These are phyloP conservation scores for Fusarium penzigii DNA, from an alignment of 2,329 filamentous ascomycete species.

Conservation along the genomic window DNA sequence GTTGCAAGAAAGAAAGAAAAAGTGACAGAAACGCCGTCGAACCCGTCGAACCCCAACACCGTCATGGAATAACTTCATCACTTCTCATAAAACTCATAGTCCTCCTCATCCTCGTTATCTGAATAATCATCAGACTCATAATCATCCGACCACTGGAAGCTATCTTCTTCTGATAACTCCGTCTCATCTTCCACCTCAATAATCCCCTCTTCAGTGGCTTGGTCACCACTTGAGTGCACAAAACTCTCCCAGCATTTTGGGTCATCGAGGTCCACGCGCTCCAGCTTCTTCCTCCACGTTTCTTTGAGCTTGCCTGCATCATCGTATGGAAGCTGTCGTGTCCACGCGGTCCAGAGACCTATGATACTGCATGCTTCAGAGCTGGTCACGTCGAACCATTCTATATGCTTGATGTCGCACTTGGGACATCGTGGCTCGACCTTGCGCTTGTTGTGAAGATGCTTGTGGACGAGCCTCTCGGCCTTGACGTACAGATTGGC, in stretches of 20 bases:
- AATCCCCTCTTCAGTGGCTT: too few species aligned
- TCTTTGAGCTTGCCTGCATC: conserved; percentile 23
- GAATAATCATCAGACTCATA: conserved; percentile 2
- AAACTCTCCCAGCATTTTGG: conserved; percentile 29
- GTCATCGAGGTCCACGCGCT: conserved; percentile 26
- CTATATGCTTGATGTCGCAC: conserved; percentile 24
- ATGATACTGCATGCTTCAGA: conserved; percentile 16
- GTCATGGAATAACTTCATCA: too few species aligned
- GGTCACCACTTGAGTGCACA: conserved; percentile 7
- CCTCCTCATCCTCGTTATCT: conserved; percentile 3
- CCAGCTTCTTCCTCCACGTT: conserved; percentile 24
- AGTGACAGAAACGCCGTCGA: too few species aligned
- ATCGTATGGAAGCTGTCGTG: conserved; percentile 29
- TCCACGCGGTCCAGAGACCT: conserved; percentile 31
- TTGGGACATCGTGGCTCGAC: conserved; percentile 25
- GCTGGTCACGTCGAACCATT: conserved; percentile 32
- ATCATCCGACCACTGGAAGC: conserved; percentile 12
- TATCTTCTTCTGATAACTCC: conserved; percentile 13
- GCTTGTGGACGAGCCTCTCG: conserved; percentile 32
- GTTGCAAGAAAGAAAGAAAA: too few species aligned
- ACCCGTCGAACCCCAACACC: too few species aligned
- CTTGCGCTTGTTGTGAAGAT: conserved; percentile 28
- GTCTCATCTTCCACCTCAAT: conserved; percentile 14
- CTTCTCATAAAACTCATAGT: conserved; percentile 3
- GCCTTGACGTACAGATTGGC: conserved; percentile 28